A percentile compares a stretch with the other conserved stretches of the same genome.
Conservation (phyloP, 345 rosid genomes). For the Hibiscus trionum region DNA sequence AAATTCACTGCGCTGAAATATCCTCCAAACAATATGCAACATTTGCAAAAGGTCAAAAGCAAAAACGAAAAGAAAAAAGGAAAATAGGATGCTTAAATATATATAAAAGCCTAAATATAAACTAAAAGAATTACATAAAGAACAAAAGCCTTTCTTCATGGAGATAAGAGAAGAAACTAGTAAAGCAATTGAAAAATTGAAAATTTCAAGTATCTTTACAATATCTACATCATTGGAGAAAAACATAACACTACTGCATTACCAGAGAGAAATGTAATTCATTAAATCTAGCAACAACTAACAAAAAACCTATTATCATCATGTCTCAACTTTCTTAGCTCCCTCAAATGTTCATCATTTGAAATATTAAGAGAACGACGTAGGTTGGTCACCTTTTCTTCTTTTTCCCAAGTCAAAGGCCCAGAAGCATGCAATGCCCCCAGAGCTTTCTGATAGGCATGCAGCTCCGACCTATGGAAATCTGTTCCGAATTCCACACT, state of each 20-base stretch:
- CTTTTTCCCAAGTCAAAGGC: constrained; percentile 73
- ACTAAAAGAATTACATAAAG: not conserved
- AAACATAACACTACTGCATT: not conserved
- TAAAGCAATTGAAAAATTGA: not conserved
- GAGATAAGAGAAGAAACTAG: not conserved
- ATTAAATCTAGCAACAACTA: not conserved
- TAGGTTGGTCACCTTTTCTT: constrained; percentile 61
- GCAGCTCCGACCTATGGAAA: constrained; percentile 54
- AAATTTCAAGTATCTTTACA: constrained; percentile 2
- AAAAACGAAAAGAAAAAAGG: not conserved
- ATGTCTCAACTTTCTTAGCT: not conserved
- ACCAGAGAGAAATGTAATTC: not conserved
- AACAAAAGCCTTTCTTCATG: not conserved
- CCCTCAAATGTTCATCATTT: constrained; percentile 6
- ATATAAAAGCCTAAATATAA: not conserved
- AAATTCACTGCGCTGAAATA: not conserved
- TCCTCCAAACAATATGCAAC: not conserved
- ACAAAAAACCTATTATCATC: not conserved
- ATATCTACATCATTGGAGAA: not conserved
- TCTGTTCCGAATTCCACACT: constrained; percentile 16
- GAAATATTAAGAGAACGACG: constrained; percentile 19
- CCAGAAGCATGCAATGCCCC: constrained; percentile 58
- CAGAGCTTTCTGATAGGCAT: constrained; percentile 41
- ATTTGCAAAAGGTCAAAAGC: not conserved
- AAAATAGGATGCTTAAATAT: not conserved